Base-by-base conservation (phyloP, 169 alveolate genomes). In the Perkinsus olseni region DNA sequence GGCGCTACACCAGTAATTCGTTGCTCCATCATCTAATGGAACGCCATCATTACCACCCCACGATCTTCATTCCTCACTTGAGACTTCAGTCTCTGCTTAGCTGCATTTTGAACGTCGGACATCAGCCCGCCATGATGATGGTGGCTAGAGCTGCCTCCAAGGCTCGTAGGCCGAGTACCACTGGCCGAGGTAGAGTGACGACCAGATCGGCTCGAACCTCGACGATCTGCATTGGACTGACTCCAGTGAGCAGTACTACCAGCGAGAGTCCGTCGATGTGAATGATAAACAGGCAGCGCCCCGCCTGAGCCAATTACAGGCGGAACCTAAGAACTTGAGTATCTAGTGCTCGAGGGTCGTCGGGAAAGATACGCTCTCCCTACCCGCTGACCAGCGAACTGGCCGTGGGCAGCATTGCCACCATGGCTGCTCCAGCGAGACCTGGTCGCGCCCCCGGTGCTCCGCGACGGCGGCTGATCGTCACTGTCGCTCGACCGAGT, bases 201-300 rank as follows among this genome's bases (percentile, higher is more conserved):
- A 62, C 82, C 82, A 62, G 82, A 62, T 24, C 82, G 82, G 82
- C 82, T 62, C 82, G 82, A 62, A 62, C 82, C 82, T 62, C 37
- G 31, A 28, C 28, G 31, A 62, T 21, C 13, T 4, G 31, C 28
- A 8, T 4, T 62, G 37, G 37, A 28, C 82, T 13, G 36, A 8
- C 8, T 3, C 31, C 13, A 13, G 31, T 0, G 17, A 3, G 82
- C 82, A 8, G 82, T 62, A 4, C 82, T 62, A 62, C 82, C 82
- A 62, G 34, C 82, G 82, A 62, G 82, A 21, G 82, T 62, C 82
- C 82, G 82, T 6, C 82, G 82, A 28, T 62, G 82, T 21, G 82
- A 62, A 28, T 62, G 82, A 62, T 62, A 62, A 28, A 62, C 82
- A 62, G 82, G 82, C 82, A 62, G 17, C 82, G 34, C 82, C 82